These are phyloP conservation scores for Tetrahymena malaccensis DNA, from an alignment of 73 alveolate genomes.

Conservation along the genomic window DNA sequence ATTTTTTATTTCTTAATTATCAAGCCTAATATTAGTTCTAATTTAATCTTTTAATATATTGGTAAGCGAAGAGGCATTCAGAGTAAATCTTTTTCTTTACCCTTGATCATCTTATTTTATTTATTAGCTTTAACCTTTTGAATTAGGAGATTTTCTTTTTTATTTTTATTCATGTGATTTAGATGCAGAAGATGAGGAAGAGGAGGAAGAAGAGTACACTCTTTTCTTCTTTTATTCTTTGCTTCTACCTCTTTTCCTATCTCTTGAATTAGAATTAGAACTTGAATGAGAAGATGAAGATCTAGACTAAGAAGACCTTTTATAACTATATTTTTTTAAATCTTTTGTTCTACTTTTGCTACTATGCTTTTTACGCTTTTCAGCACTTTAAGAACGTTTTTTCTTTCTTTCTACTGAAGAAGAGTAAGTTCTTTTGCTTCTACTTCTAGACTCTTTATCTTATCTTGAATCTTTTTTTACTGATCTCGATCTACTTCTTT, in stretches of 20 bases:
- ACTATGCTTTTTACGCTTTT: neutral
- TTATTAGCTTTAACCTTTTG: neutral
- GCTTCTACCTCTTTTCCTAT: neutral
- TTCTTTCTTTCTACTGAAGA: neutral
- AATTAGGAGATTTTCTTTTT: neutral
- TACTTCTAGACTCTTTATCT: neutral
- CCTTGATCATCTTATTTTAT: neutral
- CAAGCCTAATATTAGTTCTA: neutral
- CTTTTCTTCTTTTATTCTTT: neutral
- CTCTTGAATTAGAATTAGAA: neutral
- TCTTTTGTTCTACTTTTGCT: neutral
- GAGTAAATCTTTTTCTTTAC: neutral
- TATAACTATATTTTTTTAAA: neutral
- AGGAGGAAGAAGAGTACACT: neutral
- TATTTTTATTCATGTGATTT: neutral
- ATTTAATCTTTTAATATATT: neutral
- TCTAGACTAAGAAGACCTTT: neutral
- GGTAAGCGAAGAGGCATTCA: neutral
- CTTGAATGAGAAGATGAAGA: neutral
- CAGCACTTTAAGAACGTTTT: neutral
- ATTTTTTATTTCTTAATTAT: neutral
- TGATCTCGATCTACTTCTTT: neutral
- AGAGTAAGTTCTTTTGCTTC: neutral
- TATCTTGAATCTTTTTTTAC: neutral
- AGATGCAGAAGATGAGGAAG: neutral